Conservation (phyloP, 2,329 filamentous ascomycete genomes). For the Hypoxylon sp. region DNA sequence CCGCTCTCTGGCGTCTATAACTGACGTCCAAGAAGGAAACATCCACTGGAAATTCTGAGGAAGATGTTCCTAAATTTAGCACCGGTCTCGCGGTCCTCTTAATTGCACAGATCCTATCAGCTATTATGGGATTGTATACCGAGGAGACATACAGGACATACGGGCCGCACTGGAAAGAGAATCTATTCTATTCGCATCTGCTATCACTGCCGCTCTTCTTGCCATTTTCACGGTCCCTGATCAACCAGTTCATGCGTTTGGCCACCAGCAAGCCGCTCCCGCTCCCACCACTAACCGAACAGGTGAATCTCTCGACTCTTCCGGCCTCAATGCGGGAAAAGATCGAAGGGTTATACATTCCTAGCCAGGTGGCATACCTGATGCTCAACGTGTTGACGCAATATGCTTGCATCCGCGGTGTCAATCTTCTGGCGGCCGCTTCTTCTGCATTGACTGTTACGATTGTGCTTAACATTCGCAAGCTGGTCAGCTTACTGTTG, state of each 20-base stretch:
- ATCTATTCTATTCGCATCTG: constrained; percentile 91
- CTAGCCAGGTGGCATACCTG: constrained; percentile 79
- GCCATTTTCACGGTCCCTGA: constrained; percentile 76
- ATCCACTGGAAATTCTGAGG: constrained; percentile 46
- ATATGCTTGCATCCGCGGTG: constrained; percentile 93
- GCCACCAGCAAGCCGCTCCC: constrained; percentile 72
- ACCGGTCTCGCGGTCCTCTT: constrained; percentile 86
- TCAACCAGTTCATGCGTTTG: constrained; percentile 73
- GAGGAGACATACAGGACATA: constrained; percentile 89
- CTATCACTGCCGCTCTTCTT: constrained; percentile 82
- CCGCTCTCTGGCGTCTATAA: not conserved
- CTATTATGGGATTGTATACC: constrained; percentile 95
- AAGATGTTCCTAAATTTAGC: constrained; percentile 61
- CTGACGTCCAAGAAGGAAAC: constrained; percentile 50
- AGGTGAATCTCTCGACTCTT: constrained; percentile 53
- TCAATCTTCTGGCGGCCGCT: constrained; percentile 91
- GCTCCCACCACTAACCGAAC: constrained; percentile 55
- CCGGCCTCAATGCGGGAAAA: constrained; percentile 56
- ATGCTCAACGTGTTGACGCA: constrained; percentile 87
- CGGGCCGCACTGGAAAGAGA: constrained; percentile 93
- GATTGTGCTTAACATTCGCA: constrained; percentile 94
- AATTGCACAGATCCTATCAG: constrained; percentile 88
- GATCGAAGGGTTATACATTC: constrained; percentile 62
- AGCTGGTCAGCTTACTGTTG: constrained; percentile 88
- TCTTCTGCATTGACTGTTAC: constrained; percentile 95